Conservation (phyloP, 768 basidiomycete species). For the Thelephora ganbajun region DNA sequence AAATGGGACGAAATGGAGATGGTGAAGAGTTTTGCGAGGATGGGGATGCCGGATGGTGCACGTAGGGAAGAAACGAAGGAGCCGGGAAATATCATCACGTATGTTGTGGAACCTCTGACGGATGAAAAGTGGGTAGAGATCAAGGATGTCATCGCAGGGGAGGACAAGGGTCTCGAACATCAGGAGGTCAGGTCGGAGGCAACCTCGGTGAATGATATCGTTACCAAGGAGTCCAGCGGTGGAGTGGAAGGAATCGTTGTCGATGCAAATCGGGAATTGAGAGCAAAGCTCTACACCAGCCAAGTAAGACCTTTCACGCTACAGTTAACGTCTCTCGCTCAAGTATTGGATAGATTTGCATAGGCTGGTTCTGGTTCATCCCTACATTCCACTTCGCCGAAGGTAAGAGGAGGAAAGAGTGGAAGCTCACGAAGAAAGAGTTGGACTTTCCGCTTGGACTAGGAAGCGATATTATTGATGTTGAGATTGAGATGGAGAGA, state of each 20-base stretch:
- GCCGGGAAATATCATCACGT: slow-evolving; percentile 28
- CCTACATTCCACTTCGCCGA: slow-evolving; percentile 60
- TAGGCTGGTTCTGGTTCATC: slow-evolving; percentile 83
- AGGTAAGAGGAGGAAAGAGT: slow-evolving; percentile 17
- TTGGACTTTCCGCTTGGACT: slow-evolving; percentile 70
- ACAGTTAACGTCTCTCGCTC: not conserved
- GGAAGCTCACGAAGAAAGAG: slow-evolving; percentile 44
- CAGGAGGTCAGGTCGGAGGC: slow-evolving; percentile 21
- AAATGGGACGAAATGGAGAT: slow-evolving; percentile 68
- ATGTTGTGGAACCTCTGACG: slow-evolving; percentile 32
- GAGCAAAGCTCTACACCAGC: slow-evolving; percentile 60
- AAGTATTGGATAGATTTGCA: slow-evolving; percentile 35
- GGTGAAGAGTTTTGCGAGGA: slow-evolving; percentile 59
- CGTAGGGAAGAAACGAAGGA: slow-evolving; percentile 21
- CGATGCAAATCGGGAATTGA: slow-evolving; percentile 53
- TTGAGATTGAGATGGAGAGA: slow-evolving; percentile 45
- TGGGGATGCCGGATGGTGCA: slow-evolving; percentile 27
- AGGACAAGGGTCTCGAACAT: slow-evolving; percentile 5
- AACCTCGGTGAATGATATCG: slow-evolving; percentile 28
- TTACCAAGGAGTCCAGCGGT: slow-evolving; percentile 16
- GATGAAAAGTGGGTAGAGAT: slow-evolving; percentile 29
- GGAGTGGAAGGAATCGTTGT: slow-evolving; percentile 34
- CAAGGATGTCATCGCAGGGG: slow-evolving; percentile 19
- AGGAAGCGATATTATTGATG: slow-evolving; percentile 50
- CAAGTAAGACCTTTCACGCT: slow-evolving; percentile 27